phyloP scores from a whole-genome alignment of 164 flowering plant species.

The Amborella trichopoda region DNA sequence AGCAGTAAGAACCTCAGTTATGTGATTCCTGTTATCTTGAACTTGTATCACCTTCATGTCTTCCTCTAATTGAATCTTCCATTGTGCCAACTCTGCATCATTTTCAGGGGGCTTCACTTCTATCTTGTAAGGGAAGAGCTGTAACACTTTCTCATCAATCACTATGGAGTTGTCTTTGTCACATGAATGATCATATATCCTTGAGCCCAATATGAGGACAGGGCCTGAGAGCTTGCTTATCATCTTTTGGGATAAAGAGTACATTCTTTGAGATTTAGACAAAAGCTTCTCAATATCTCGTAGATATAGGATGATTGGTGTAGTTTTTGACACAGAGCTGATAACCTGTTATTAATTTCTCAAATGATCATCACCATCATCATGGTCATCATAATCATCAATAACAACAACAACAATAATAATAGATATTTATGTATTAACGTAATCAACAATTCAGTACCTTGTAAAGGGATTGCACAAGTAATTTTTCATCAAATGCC shows the following conservation, averaged over 20 bases:
- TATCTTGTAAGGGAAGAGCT: constrained; percentile 73
- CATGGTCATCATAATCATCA: too few species aligned
- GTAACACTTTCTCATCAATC: constrained; percentile 55
- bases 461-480: constrained; percentile 81
- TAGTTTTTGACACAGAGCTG: constrained; percentile 45
- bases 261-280: constrained; percentile 45
- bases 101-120: constrained; percentile 82
- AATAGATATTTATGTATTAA: too few species aligned
- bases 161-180: constrained; percentile 24
- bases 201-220: constrained; percentile 76
- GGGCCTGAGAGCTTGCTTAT: constrained; percentile 61
- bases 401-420: too few species aligned
- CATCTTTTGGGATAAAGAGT: constrained; percentile 70
- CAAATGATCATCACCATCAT: too few species aligned
- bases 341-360: constrained; percentile 39
- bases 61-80: constrained; percentile 79
- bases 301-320: constrained; percentile 70
- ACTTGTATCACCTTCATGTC: constrained; percentile 80
- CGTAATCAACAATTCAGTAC: constrained; percentile 23
- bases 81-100: constrained; percentile 63
- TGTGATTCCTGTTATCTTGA: constrained; percentile 79
- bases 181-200: constrained; percentile 30
- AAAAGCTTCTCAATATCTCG: constrained; percentile 73
- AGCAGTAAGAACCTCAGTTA: constrained; percentile 69
- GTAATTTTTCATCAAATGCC: constrained; percentile 81